These are phyloP conservation scores for Austroboletus novae-zelandiae DNA, from an alignment of 1,284 basidiomycete species.

Conservation along the genomic window DNA sequence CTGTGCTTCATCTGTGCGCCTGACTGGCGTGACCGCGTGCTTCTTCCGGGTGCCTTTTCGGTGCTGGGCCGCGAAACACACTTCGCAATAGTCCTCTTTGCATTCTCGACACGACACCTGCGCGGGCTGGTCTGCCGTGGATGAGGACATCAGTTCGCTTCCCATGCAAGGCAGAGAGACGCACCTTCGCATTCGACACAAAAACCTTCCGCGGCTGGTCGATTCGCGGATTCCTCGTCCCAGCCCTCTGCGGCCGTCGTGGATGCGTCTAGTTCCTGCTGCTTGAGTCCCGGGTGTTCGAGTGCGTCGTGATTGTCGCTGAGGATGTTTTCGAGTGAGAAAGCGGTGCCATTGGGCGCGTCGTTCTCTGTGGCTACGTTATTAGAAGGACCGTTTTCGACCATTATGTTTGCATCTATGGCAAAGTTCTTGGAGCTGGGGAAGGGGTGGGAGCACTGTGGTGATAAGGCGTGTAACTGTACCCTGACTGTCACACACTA, in stretches of 20 bases:
- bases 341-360: constrained; percentile 24
- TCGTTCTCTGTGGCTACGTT: constrained; percentile 8
- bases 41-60: constrained; percentile 71
- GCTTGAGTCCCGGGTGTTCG: constrained; percentile 48
- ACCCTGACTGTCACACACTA: constrained; percentile 16
- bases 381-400: constrained; percentile 17
- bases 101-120: constrained; percentile 70
- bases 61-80: constrained; percentile 79
- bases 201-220: constrained; percentile 56
- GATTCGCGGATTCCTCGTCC: constrained; percentile 60
- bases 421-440: neutral
- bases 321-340: constrained; percentile 68
- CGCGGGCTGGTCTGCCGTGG: constrained; percentile 68
- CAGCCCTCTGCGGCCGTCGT: constrained; percentile 45
- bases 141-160: too few species aligned
- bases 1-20: constrained; percentile 8
- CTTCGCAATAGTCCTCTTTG: constrained; percentile 71
- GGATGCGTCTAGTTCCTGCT: constrained; percentile 21
- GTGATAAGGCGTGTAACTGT: constrained; percentile 9
- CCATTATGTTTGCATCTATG: constrained; percentile 20
- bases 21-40: constrained; percentile 56
- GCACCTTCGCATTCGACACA: constrained; percentile 82
- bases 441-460: constrained; percentile 4
- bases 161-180: constrained; percentile 13
- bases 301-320: constrained; percentile 55